Base-by-base conservation (phyloP, 345 rosid species). In the Moricandia moricandioides region DNA sequence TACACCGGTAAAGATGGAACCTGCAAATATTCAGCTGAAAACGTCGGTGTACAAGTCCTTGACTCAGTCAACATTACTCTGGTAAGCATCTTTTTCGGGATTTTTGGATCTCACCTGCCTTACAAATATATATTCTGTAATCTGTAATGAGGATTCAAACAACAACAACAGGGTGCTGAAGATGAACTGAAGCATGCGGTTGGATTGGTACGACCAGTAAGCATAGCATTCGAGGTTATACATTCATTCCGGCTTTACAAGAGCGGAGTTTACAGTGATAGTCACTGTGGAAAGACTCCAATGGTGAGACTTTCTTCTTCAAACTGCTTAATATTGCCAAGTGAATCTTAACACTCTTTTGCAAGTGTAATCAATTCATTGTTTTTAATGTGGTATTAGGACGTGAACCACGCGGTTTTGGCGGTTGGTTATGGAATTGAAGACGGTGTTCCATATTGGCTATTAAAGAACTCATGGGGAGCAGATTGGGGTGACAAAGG, bases 381-480 rank as follows among this genome's bases (percentile, higher is more conserved):
- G n/a, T n/a, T n/a, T n/a, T n/a, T n/a, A n/a, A 39, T 64, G 65
- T 54, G 79, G 56, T 56, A 70, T 74, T 82, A 91, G 98, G 98
- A 94, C 64, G 97, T 94, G 86, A 94, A 94, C 91, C 99, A 94
- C 43, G 93, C 99, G 1, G 99, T 94, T 74, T 78, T 91, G 73
- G 99, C 96, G 10, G 96, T 94, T 39, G 99, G 99, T 12, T 91
- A 88, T 71, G 99, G 99, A 78, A 83, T 91, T 5, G 97, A 91
- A 81, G 49, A 85, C 45, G 97, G 89, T 33, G 82, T 89, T 4
- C 91, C 91, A 2, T 91, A 87, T 78, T 94, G 98, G 98, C 86
- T 94, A 47, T 81, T 91, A 65, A 90, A 94, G 91, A 91, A 94
- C 85, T 94, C 98, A 14, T 88, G 97, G 97, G 97, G 97, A 63